These are phyloP conservation scores for Fusarium transvaalense DNA, from an alignment of 2,329 filamentous ascomycete species.

Conservation along the genomic window DNA sequence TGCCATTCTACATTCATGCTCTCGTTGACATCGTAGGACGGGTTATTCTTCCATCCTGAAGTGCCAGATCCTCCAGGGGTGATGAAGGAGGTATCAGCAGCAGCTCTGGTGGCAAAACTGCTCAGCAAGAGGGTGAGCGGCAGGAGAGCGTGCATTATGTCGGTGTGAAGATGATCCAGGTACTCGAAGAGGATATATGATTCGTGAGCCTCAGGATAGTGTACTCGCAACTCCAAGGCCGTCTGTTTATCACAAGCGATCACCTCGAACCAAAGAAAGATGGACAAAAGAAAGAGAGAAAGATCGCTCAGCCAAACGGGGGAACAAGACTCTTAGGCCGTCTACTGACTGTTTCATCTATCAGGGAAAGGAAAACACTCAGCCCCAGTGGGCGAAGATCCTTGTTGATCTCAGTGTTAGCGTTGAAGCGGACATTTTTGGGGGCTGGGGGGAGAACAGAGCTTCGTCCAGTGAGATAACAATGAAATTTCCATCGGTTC, in stretches of 20 bases:
- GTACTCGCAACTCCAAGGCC: background rate
- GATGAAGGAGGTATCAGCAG: conserved; percentile 23
- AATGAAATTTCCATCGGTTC: background rate
- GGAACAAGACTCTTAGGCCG: background rate
- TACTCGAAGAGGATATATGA: background rate
- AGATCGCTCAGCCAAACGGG: background rate
- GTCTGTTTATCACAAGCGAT: conserved; percentile 2
- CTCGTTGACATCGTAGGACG: conserved; percentile 38
- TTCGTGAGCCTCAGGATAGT: background rate
- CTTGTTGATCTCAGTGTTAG: conserved; percentile 9
- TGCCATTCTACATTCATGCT: conserved; percentile 45
- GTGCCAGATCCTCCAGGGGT: conserved; percentile 38
- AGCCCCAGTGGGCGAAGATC: conserved; percentile 32
- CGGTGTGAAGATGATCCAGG: background rate
- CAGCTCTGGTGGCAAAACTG: conserved; percentile 8
- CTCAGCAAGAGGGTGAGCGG: conserved; percentile 17
- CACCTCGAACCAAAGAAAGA: background rate
- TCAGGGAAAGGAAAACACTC: background rate
- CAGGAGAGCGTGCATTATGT: conserved; percentile 22
- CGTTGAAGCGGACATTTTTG: conserved; percentile 19
- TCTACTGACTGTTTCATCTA: conserved; percentile 19
- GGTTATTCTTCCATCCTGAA: conserved; percentile 43
- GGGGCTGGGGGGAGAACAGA: background rate
- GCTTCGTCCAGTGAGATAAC: conserved; percentile 22
- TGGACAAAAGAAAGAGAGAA: conserved; percentile 3